These are phyloP conservation scores for Leptomonas seymouri DNA, from an alignment of 208 protist species.

Conservation along the genomic window DNA sequence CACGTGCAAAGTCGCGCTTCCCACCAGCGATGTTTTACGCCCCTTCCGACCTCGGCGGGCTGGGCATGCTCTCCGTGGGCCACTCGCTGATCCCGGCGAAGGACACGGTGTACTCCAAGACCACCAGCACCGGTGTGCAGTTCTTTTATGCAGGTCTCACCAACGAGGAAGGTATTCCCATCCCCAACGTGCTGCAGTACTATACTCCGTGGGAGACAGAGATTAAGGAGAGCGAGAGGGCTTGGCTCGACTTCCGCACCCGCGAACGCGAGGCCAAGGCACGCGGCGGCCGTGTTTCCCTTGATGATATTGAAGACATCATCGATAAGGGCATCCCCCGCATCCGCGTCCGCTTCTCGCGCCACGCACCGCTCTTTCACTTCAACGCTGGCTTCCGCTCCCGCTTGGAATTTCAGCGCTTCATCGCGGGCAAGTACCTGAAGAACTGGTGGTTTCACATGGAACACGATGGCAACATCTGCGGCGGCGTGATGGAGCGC, in stretches of 20 bases:
- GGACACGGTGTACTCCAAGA: constrained; percentile 98
- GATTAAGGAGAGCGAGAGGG: constrained; percentile 99
- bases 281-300: constrained; percentile 97
- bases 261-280: constrained; percentile 98
- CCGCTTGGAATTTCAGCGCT: constrained; percentile 99
- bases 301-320: constrained; percentile 99
- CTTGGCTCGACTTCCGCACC: constrained; percentile 99
- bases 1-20: constrained; percentile 99
- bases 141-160: constrained; percentile 99
- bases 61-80: constrained; percentile 99
- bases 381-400: constrained; percentile 99
- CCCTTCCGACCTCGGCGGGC: constrained; percentile 97
- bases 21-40: constrained; percentile 99
- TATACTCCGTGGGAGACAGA: constrained; percentile 99
- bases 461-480: constrained; percentile 99
- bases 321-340: constrained; percentile 99
- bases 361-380: constrained; percentile 99
- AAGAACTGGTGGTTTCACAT: constrained; percentile 99
- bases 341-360: constrained; percentile 99
- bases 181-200: constrained; percentile 99
- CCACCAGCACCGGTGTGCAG: constrained; percentile 98
- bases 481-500: constrained; percentile 99
- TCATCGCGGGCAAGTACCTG: constrained; percentile 98
- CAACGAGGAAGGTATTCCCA: constrained; percentile 99
- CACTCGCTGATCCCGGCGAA: constrained; percentile 99